phyloP scores from a whole-genome alignment of 2,329 filamentous ascomycete genomes.

The Beauveria asiatica region DNA sequence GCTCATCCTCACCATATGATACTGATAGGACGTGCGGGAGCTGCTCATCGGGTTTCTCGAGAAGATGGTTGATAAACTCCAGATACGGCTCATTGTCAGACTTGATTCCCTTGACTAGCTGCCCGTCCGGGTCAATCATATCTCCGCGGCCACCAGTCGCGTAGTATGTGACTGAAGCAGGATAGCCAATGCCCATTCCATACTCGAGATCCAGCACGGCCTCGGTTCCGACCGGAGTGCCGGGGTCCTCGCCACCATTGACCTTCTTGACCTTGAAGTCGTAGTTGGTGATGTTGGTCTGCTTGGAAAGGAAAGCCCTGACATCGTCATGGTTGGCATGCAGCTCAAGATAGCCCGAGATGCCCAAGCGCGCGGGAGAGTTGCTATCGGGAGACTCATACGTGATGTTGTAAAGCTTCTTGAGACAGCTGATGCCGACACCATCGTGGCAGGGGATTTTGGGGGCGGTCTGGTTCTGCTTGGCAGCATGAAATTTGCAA shows the following conservation, averaged over 20 bases:
- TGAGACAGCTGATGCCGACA: constrained; percentile 25
- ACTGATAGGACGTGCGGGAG: constrained; percentile 27
- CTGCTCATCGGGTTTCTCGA: constrained; percentile 24
- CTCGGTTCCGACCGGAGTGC: constrained; percentile 27
- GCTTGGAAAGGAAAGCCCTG: constrained; percentile 22
- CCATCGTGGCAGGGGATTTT: constrained; percentile 17
- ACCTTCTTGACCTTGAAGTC: constrained; percentile 22
- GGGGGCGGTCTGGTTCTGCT: constrained; percentile 15
- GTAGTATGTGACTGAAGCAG: constrained; percentile 27
- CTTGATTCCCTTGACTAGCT: neutral
- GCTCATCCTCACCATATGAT: constrained; percentile 28
- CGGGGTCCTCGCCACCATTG: constrained; percentile 27
- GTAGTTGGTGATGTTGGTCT: constrained; percentile 15
- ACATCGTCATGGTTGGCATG: constrained; percentile 29
- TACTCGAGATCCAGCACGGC: constrained; percentile 33
- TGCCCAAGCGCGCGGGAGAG: constrained; percentile 24
- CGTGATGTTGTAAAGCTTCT: constrained; percentile 30
- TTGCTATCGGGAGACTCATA: constrained; percentile 15
- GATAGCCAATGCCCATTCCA: constrained; percentile 28
- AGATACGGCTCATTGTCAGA: constrained; percentile 40
- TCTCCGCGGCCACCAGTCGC: constrained; percentile 29
- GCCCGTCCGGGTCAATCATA: constrained; percentile 19
- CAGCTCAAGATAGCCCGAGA: constrained; percentile 34
- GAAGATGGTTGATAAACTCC: constrained; percentile 34
- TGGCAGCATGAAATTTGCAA: neutral